phyloP scores from a whole-genome alignment of 2,329 filamentous ascomycete genomes.

The Clarireedia homoeocarpa region DNA sequence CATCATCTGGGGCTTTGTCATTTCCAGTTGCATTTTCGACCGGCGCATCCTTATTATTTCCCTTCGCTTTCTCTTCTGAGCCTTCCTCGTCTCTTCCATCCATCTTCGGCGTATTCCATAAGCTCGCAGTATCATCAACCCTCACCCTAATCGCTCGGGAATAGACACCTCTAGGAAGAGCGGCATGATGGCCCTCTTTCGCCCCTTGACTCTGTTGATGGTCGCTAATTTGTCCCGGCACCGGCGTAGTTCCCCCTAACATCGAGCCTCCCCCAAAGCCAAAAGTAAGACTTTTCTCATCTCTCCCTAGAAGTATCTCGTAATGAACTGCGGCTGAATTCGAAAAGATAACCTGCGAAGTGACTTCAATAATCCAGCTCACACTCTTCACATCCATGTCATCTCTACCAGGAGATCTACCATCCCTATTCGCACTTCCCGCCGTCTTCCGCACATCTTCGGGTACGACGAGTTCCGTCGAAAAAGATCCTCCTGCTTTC shows the following conservation, averaged over 20 bases:
- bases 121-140: constrained; percentile 77
- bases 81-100: constrained; percentile 49
- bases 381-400: constrained; percentile 46
- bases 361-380: constrained; percentile 85
- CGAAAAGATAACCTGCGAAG: constrained; percentile 92
- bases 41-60: constrained; percentile 18
- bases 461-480: constrained; percentile 71
- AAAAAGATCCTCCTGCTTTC: constrained; percentile 86
- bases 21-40: constrained; percentile 19
- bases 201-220: constrained; percentile 57
- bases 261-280: constrained; percentile 33
- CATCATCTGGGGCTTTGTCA: constrained; percentile 14
- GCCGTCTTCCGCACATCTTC: constrained; percentile 65
- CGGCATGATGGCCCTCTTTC: constrained; percentile 51
- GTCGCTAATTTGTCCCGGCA: constrained; percentile 68
- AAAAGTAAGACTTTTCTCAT: constrained; percentile 72
- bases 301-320: constrained; percentile 77
- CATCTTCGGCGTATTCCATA: constrained; percentile 89
- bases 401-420: constrained; percentile 27
- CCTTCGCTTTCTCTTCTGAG: constrained; percentile 19
- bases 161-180: constrained; percentile 69
- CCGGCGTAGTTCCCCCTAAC: constrained; percentile 34
- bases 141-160: constrained; percentile 71
- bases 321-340: constrained; percentile 79
- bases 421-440: constrained; percentile 39